A percentile compares a stretch with the other conserved stretches of the same genome.
These are phyloP conservation scores for Chimonanthus salicifolius DNA, from an alignment of 164 flowering plant species.

Conservation along the genomic window DNA sequence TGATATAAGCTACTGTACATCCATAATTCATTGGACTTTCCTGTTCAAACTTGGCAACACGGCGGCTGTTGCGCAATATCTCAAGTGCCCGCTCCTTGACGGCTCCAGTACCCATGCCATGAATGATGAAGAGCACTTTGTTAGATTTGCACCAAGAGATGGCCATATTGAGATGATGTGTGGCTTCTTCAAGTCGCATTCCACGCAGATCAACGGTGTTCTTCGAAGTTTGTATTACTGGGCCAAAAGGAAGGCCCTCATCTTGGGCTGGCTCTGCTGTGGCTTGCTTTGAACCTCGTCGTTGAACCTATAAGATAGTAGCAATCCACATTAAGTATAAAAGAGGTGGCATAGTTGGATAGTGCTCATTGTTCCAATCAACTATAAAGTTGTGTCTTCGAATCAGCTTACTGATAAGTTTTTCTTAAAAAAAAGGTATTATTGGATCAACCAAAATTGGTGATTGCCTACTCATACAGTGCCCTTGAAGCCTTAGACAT, in stretches of 20 bases:
- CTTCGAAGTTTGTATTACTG: constrained; percentile 67
- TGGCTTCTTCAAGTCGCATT: constrained; percentile 80
- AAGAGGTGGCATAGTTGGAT: too few relatives aligned
- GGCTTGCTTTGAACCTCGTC: constrained; percentile 16
- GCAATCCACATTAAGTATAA: not conserved
- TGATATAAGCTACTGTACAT: constrained; percentile 77
- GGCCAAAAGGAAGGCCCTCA: constrained; percentile 38
- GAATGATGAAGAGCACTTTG: constrained; percentile 63
- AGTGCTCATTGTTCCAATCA: too few relatives aligned
- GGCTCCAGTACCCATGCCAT: constrained; percentile 89
- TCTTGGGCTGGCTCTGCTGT: constrained; percentile 13
- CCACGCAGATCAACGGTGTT: constrained; percentile 87
- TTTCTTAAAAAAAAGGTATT: too few relatives aligned
- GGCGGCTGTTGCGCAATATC: constrained; percentile 55
- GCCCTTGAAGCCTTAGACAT: not conserved
- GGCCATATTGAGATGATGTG: constrained; percentile 49
- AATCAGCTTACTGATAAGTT: too few relatives aligned
- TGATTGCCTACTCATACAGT: not conserved
- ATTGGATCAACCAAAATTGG: not conserved
- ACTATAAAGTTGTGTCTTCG: too few relatives aligned
- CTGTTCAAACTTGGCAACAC: constrained; percentile 66
- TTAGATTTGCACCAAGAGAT: constrained; percentile 35
- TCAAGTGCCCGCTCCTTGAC: constrained; percentile 62
- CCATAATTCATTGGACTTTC: constrained; percentile 83
- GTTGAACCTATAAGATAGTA: constrained; percentile 24